Evolutionary conservation across 345 rosid genomes (phyloP), one percentile per base, ranked within the genome.

Genomic region (Pseudoturritis turrita): DNA sequence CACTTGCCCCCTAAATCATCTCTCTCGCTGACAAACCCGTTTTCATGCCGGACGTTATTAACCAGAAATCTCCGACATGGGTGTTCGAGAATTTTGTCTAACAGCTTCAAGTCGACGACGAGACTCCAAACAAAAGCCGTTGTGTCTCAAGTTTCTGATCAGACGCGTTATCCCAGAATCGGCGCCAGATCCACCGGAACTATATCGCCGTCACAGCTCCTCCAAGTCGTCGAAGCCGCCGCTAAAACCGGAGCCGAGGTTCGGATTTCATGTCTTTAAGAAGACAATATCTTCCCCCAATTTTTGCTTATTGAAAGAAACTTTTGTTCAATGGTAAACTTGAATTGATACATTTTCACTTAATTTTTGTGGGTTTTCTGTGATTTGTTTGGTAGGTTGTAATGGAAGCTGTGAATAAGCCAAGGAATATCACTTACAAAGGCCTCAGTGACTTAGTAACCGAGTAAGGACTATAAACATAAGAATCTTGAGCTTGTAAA

Each of bases 191-290:
- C 91, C 52, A 82, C 82, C 28, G 97, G 97, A 28, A 81, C 95
- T 22, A 78, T 94, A 56, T 86, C 95, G 23, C 76, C 84, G 13
- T n/a, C 56, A 41, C 84, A 83, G 64, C 96, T 88, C 75, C 80
- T 89, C 46, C 78, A 86, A 82, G 92, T 89, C 37, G 95, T 91
- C 33, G 97, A 91, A 76, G 59, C 84, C 63, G 92, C 97, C 45
- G 97, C 98, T 41, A 85, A 79, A 74, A 81, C 95, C 57, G 97
- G 97, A 7, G 96, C 98, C 4, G 86, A 86, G 96, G 98, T 94
- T 59, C 53, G 39, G 45, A 35, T 47, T 69, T 45, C 59, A 4
- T n/a, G 9, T 21, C 53, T 65, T 17, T 18, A 33, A n/a, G 11
- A 31, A 10, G 7, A 15, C 21, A 53, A 2, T 52, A 21, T 33